A percentile compares a stretch with the other conserved stretches of the same genome.
phyloP scores from a whole-genome alignment of 176 grass and related monocot genomes.

The Neostapfia colusana region DNA sequence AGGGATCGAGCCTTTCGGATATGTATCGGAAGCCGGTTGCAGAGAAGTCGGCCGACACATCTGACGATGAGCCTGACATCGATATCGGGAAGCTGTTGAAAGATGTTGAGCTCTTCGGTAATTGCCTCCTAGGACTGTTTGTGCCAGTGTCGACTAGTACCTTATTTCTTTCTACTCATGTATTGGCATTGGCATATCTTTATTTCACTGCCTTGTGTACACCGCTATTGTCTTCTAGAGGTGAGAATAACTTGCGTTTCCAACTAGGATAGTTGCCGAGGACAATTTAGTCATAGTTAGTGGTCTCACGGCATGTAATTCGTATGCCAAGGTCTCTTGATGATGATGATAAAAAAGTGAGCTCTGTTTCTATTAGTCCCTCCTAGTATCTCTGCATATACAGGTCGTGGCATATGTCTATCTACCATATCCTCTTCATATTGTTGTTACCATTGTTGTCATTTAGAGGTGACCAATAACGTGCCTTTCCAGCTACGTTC shows the following conservation, averaged over 20 bases:
- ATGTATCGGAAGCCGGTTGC: conserved; percentile 65
- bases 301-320: neutral
- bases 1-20: conserved; percentile 73
- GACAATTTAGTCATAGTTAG: neutral
- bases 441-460: neutral
- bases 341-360: no score
- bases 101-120: conserved; percentile 85
- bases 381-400: neutral
- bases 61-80: conserved; percentile 72
- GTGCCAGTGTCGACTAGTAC: neutral
- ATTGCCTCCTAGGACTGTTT: conserved; percentile 14
- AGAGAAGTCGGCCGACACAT: conserved; percentile 37
- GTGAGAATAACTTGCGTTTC: neutral
- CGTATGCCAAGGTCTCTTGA: neutral
- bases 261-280: neutral
- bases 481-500: neutral
- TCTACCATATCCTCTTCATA: neutral
- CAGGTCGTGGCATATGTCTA: neutral
- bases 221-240: neutral
- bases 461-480: neutral
- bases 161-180: neutral
- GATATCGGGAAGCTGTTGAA: conserved; percentile 79
- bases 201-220: no score
- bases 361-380: neutral
- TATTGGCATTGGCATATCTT: neutral